Evolutionary conservation across 2,329 filamentous ascomycete species (phyloP), one percentile per base, ranked within the genome.

Genomic region (Bipolaris cookei): DNA sequence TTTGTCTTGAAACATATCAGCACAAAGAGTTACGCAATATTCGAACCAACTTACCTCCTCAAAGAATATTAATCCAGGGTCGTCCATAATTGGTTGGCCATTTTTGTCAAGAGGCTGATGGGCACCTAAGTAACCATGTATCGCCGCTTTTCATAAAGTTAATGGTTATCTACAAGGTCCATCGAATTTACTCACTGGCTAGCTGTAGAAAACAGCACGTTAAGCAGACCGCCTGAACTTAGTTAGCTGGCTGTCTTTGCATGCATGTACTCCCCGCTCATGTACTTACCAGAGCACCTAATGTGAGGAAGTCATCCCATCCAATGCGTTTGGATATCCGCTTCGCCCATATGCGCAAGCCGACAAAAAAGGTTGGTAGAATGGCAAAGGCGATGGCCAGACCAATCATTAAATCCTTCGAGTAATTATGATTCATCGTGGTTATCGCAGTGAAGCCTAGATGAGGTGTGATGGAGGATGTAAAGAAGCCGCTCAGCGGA

Each of bases 301-400:
- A 34, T 2, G 64, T 57, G n/a, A 70, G 51, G 21, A 65, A 64
- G 6, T 70, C 66, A 37, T 70, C 66, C 61, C 55, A 64, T 25
- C 48, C 63, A 30, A 70, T 23, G 11, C 66, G 58, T 53, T 67
- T 67, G 0, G 57, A 39, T 30, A 64, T 35, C 8, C 56, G 32
- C 35, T 70, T 70, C 8, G 65, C 66, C 66, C 66, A 69, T 10
- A 66, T 18, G 2, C 68, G 65, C 6, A 70, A 56, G 30, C 58
- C 51, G 13, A 69, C 57, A 35, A 68, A 65, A 20, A 61, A 14
- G 3, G 51, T 32, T 3, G 66, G 63, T 3, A 69, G 45, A 10
- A 66, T 47, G 56, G 68, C 60, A 49, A 68, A 70, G 13, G 48
- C 59, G 14, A 67, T 44, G 1, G 59, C 61, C 18, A 69, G 48